These are phyloP conservation scores for Macrophomina tecta DNA, from an alignment of 2,329 filamentous ascomycete genomes.

Conservation along the genomic window DNA sequence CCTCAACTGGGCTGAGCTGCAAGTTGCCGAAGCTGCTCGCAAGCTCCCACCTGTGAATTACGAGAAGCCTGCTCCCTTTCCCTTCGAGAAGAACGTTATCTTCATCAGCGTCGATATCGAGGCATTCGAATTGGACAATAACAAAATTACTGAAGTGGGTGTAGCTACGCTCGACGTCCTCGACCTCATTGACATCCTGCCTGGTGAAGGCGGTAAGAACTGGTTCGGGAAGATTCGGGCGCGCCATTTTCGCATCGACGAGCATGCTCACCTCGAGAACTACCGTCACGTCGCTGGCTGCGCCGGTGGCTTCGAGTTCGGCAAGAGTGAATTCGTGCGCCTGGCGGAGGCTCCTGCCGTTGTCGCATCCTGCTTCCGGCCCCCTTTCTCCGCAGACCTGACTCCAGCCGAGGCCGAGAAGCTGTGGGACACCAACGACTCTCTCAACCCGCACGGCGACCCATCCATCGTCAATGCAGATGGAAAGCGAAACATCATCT, in stretches of 20 bases:
- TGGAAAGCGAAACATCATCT: slow-evolving; percentile 65
- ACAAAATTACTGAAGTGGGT: slow-evolving; percentile 82
- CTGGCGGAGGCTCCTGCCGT: slow-evolving; percentile 51
- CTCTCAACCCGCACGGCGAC: not conserved
- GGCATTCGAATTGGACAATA: slow-evolving; percentile 71
- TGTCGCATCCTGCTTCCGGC: slow-evolving; percentile 62
- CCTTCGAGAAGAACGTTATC: slow-evolving; percentile 63
- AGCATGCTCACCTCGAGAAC: slow-evolving; percentile 72
- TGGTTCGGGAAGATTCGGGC: slow-evolving; percentile 73
- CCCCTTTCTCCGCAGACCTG: slow-evolving; percentile 56
- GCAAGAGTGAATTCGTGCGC: slow-evolving; percentile 62
- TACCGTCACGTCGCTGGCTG: slow-evolving; percentile 72
- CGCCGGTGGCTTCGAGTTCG: slow-evolving; percentile 77
- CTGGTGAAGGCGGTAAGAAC: slow-evolving; percentile 65
- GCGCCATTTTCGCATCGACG: slow-evolving; percentile 77
- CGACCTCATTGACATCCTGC: slow-evolving; percentile 60
- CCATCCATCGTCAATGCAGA: slow-evolving; percentile 31
- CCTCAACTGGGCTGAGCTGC: slow-evolving; percentile 26
- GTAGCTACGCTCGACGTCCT: slow-evolving; percentile 79
- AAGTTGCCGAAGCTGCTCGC: not conserved
- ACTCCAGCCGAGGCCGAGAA: slow-evolving; percentile 1
- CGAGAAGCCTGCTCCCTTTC: slow-evolving; percentile 52
- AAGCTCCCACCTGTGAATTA: slow-evolving; percentile 50
- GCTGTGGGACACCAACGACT: slow-evolving; percentile 5
- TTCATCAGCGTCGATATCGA: slow-evolving; percentile 86